Evolutionary conservation across 495 filamentous ascomycete genomes (phyloP).

Genomic region (Xylaria longipes): DNA sequence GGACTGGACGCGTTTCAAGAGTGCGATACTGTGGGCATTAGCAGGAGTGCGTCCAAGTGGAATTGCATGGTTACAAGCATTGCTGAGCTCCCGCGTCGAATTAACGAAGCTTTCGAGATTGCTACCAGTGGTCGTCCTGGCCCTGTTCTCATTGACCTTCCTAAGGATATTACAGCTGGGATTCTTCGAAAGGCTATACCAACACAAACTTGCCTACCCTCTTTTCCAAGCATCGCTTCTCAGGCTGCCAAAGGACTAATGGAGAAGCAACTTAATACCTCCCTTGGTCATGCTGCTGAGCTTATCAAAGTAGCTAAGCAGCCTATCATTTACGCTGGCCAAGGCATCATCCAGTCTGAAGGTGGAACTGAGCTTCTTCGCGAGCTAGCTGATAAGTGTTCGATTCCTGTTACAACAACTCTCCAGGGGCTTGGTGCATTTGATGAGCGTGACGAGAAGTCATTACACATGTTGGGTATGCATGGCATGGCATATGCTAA

Average conservation of each 20-base stretch:
- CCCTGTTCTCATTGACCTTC: constrained; percentile 8
- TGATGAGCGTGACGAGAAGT: constrained; percentile 77
- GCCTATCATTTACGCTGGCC: constrained; percentile 78
- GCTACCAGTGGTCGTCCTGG: constrained; percentile 5
- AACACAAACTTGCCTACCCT: constrained; percentile 10
- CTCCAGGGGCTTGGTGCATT: constrained; percentile 80
- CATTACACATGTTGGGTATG: constrained; percentile 84
- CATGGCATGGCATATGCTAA: constrained; percentile 82
- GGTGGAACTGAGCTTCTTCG: constrained; percentile 70
- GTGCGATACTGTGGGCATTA: constrained; percentile 9
- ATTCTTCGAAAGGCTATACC: constrained; percentile 12
- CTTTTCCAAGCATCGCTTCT: constrained; percentile 10
- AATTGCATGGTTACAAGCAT: constrained; percentile 11
- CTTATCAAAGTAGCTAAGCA: constrained; percentile 78
- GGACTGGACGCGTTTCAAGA: constrained; percentile 43
- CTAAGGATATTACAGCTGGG: constrained; percentile 12
- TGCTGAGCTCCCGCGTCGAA: constrained; percentile 10
- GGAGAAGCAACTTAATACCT: constrained; percentile 61
- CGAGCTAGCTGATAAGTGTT: constrained; percentile 73
- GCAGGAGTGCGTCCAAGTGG: constrained; percentile 10
- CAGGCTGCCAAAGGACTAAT: constrained; percentile 9
- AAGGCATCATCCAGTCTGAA: constrained; percentile 68
- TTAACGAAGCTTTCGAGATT: constrained; percentile 10
- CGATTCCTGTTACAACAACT: constrained; percentile 79
- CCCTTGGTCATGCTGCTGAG: constrained; percentile 67